Base-by-base conservation (phyloP, 2,329 filamentous ascomycete genomes). In the Aspergillus sp. region DNA sequence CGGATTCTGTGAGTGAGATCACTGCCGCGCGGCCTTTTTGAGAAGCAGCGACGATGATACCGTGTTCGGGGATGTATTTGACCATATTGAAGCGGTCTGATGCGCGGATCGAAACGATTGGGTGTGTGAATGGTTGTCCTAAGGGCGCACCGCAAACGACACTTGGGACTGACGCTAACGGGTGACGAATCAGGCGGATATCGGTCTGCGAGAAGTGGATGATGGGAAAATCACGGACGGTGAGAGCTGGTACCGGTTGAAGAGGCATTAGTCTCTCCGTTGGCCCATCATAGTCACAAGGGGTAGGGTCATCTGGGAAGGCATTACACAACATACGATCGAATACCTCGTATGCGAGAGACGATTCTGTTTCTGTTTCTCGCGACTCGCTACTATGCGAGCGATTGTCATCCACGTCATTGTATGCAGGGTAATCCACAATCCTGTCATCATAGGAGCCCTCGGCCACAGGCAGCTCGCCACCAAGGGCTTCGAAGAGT, bases 11-110 rank as follows among this genome's bases (percentile, higher is more conserved):
- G 17, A 83, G 65, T 1, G 74, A 68, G 42, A 83, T 71, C 2
- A 84, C 65, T 3, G 74, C 75, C 17, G 74, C 78, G 4, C 78
- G 74, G 3, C 81, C 81, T 46, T 76, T 75, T 42, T 82, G 80
- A 1, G 76, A 77, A 0, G 74, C 82, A 2, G 80, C 68, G 22
- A 83, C 62, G 23, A 84, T 74, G 41, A 83, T 64, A 3, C 80
- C 80, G 4, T 83, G 67, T 33, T 81, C 75, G 0, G 80, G 78
- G 13, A 85, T 75, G 45, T 81, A 75, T 10, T 75, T 72, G 20
- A 74, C 66, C 72, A 81, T 77, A 59, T 80, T 82, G 33, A 83
- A 71, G 6, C 81, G 76, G 49, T 81, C 75, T 41, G 60, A 67
- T 41, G 54, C 44, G 15, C 50, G 48, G 27, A 61, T 58, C 17